Percentiles rank a stretch among this genome's conserved stretches.
Conservation (phyloP, 2,329 filamentous ascomycete genomes). For the Fusarium vanettenii region DNA sequence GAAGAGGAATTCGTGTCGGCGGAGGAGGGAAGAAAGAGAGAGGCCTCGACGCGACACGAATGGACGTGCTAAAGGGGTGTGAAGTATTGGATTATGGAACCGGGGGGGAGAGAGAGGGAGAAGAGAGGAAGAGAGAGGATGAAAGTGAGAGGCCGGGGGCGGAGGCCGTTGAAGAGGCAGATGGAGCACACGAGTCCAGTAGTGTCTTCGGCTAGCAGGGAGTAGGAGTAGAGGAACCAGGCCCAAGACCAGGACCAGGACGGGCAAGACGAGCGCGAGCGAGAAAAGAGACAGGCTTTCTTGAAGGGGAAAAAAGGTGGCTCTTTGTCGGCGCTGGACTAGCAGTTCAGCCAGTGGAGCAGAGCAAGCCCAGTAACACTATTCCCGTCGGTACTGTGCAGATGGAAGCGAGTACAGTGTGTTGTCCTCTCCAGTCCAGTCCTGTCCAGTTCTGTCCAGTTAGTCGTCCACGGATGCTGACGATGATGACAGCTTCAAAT, state of each 20-base stretch:
- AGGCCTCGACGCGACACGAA: conserved; percentile 37
- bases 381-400: conserved; percentile 24
- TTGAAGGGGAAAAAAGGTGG: not conserved
- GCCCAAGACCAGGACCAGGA: conserved; percentile 1
- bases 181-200: conserved; percentile 21
- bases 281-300: conserved; percentile 11
- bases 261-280: not conserved
- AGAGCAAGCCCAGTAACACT: not conserved
- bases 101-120: conserved; percentile 16
- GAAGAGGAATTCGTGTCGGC: conserved; percentile 7
- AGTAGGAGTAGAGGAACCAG: conserved; percentile 3
- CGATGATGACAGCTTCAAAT: not conserved
- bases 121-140: conserved; percentile 26
- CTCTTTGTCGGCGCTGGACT: conserved; percentile 2
- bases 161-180: conserved; percentile 43
- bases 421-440: not conserved
- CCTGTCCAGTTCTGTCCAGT: not conserved
- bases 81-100: conserved; percentile 1
- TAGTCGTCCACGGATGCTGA: not conserved
- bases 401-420: conserved; percentile 27
- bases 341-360: not conserved
- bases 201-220: conserved; percentile 34
- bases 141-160: conserved; percentile 32
- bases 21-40: conserved; percentile 18
- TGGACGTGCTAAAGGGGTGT: conserved; percentile 13